Evolutionary conservation across 805 yeast species (phyloP).

Genomic region (Saccharomycopsis fibuligera): DNA sequence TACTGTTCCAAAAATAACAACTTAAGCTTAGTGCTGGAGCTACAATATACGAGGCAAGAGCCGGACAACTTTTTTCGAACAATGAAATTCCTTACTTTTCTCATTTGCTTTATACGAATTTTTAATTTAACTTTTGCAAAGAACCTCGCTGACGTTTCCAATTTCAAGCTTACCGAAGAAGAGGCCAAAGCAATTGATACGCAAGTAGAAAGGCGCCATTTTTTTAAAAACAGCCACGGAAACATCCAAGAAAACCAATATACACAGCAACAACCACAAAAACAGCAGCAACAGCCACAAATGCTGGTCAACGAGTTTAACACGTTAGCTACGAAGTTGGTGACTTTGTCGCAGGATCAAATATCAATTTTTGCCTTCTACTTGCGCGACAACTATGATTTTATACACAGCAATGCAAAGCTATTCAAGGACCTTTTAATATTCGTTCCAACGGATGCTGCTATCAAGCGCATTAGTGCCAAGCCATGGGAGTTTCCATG

Average conservation of each 20-base stretch:
- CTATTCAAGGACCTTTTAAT: conserved; percentile 41
- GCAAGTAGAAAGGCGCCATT: background rate
- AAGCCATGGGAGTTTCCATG: conserved; percentile 86
- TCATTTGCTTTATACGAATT: background rate
- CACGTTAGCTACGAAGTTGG: background rate
- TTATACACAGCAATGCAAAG: conserved; percentile 39
- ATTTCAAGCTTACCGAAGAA: background rate
- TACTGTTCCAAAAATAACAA: too few species aligned
- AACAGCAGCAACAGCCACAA: background rate
- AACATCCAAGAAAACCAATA: background rate
- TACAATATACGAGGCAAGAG: too few species aligned
- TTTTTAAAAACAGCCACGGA: background rate
- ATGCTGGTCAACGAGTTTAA: background rate
- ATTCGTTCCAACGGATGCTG: conserved; percentile 67
- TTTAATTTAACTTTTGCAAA: conserved; percentile 7
- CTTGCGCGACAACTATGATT: conserved; percentile 52
- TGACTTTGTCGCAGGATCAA: conserved; percentile 24
- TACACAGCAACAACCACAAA: background rate
- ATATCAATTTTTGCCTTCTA: conserved; percentile 64
- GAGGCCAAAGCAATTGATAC: background rate
- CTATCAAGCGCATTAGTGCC: conserved; percentile 39
- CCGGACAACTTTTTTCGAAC: too few species aligned
- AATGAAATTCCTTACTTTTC: conserved; percentile 1
- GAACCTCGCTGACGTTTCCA: conserved; percentile 12
- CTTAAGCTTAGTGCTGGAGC: too few species aligned